Evolutionary conservation across 768 basidiomycete species (phyloP).

Genomic region (Boletus barrowsii): DNA sequence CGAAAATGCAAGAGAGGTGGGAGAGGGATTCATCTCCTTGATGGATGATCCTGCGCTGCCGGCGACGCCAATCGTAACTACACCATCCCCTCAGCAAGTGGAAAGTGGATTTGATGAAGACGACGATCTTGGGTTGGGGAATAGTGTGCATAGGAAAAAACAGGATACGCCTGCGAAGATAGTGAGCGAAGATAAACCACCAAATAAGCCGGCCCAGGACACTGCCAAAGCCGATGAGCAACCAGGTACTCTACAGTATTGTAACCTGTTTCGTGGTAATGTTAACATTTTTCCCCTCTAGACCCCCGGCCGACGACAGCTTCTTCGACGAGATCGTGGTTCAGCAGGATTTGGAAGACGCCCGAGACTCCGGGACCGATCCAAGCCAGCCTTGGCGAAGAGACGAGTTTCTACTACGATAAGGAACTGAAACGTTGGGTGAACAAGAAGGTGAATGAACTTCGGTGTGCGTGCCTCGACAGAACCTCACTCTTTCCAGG

Average conservation of each 20-base stretch:
- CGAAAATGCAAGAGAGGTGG: conserved; percentile 39
- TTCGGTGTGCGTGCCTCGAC: not conserved
- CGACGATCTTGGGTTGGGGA: conserved; percentile 92
- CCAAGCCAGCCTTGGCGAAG: conserved; percentile 90
- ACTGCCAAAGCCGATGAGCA: conserved; percentile 25
- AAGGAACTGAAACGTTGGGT: conserved; percentile 96
- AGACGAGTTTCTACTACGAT: conserved; percentile 89
- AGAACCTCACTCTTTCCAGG: conserved; percentile 37
- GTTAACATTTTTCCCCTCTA: not conserved
- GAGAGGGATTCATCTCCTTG: conserved; percentile 74
- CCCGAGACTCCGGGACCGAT: conserved; percentile 68
- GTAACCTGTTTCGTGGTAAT: not conserved
- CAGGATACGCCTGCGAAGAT: conserved; percentile 27
- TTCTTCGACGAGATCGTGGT: conserved; percentile 60
- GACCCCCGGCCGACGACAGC: conserved; percentile 21
- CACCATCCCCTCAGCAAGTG: conserved; percentile 11
- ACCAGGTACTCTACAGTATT: conserved; percentile 26
- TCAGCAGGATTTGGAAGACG: conserved; percentile 79
- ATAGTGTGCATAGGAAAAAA: conserved; percentile 47
- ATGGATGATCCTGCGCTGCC: conserved; percentile 64
- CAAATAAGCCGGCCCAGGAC: conserved; percentile 17
- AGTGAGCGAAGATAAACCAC: conserved; percentile 20
- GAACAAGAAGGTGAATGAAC: conserved; percentile 72
- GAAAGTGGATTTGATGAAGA: conserved; percentile 48
- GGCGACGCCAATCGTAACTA: conserved; percentile 26